These are phyloP conservation scores for Penicillium brasilianum DNA, from an alignment of 2,329 filamentous ascomycete species.

Conservation along the genomic window DNA sequence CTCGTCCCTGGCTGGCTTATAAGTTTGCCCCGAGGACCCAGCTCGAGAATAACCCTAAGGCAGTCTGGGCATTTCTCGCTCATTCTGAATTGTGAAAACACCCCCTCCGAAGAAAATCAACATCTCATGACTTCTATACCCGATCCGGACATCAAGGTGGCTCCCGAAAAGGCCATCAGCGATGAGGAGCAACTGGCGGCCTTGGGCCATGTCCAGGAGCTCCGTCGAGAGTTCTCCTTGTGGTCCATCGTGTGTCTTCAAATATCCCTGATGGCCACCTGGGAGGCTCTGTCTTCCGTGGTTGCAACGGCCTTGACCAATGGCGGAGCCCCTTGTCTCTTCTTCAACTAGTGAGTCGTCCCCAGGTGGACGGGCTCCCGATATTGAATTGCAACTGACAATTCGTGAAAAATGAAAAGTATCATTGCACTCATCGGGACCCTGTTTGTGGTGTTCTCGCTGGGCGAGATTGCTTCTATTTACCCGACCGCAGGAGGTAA, in stretches of 20 bases:
- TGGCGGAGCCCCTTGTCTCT: conserved; percentile 46
- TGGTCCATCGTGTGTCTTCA: conserved; percentile 52
- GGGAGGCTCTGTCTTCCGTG: conserved; percentile 57
- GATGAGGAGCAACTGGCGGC: conserved; percentile 32
- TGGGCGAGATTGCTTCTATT: conserved; percentile 49
- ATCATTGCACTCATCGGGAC: conserved; percentile 51
- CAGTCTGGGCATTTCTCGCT: neutral
- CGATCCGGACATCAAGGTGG: conserved; percentile 14
- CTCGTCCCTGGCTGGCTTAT: neutral
- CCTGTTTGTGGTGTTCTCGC: conserved; percentile 46
- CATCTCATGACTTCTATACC: conserved; percentile 11
- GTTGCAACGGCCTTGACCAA: conserved; percentile 50
- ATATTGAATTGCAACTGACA: no score
- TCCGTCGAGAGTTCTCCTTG: conserved; percentile 48
- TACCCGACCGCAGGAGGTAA: conserved; percentile 33
- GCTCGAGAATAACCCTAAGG: neutral
- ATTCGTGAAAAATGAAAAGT: conserved; percentile 28
- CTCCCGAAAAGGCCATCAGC: conserved; percentile 23
- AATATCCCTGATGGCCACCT: conserved; percentile 58
- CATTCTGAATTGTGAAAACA: neutral
- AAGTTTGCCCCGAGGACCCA: neutral
- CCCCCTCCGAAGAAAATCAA: neutral
- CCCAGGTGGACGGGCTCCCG: no score
- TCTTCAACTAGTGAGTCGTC: conserved; percentile 28
- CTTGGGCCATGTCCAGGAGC: conserved; percentile 33